Conservation (phyloP, 208 protist species). For the Trypanosoma boissoni region DNA sequence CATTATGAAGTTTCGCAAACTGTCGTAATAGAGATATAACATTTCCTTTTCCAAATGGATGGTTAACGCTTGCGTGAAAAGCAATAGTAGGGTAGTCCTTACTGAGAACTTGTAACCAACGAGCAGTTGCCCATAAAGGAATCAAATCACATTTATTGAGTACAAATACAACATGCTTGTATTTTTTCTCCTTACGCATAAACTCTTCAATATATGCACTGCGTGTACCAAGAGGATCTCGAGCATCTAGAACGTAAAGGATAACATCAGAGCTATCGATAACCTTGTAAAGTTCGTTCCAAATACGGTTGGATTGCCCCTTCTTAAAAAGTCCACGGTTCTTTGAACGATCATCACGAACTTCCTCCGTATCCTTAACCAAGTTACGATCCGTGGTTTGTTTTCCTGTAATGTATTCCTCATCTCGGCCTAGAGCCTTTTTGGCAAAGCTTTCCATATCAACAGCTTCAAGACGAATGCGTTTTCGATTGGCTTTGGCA, state of each 20-base stretch:
- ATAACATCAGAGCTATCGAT: conserved; percentile 99
- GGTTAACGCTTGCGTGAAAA: conserved; percentile 99
- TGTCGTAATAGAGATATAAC: conserved; percentile 99
- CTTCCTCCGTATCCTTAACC: conserved; percentile 32
- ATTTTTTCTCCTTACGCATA: conserved; percentile 94
- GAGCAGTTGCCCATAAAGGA: conserved; percentile 97
- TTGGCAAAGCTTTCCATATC: conserved; percentile 59
- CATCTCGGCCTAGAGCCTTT: conserved; percentile 36
- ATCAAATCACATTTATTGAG: conserved; percentile 99
- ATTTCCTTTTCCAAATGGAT: conserved; percentile 99
- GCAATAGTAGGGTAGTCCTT: conserved; percentile 99
- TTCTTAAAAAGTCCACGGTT: conserved; percentile 95
- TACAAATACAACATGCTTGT: conserved; percentile 99
- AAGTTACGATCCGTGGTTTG: conserved; percentile 60
- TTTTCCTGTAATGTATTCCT: conserved; percentile 55
- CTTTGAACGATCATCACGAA: conserved; percentile 67
- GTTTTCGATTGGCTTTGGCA: conserved; percentile 92
- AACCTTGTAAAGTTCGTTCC: conserved; percentile 99
- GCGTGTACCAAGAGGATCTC: conserved; percentile 99
- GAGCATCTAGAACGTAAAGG: conserved; percentile 96
- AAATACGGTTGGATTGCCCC: conserved; percentile 99
- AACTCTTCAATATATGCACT: conserved; percentile 93
- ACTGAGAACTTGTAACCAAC: conserved; percentile 97
- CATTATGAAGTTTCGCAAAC: conserved; percentile 92
- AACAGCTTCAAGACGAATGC: conserved; percentile 54